These are phyloP conservation scores for Zoysia japonica DNA, from an alignment of 176 grass and related monocot species.

Conservation along the genomic window DNA sequence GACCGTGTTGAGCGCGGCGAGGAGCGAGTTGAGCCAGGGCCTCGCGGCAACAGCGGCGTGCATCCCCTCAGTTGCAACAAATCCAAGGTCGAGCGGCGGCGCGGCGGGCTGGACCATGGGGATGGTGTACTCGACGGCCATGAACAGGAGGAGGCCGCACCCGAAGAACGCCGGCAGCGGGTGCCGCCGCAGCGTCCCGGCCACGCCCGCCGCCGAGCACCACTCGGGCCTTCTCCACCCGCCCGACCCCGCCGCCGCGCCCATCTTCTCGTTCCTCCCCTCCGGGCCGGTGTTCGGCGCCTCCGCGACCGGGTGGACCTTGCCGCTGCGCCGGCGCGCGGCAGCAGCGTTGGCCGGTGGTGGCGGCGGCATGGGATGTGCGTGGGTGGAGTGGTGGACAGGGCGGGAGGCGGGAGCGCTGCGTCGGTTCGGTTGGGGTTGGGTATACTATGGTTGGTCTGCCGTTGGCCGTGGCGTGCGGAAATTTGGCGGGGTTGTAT, in stretches of 20 bases:
- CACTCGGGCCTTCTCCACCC: constrained; percentile 30
- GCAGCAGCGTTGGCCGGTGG: no score
- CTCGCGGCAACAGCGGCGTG: constrained; percentile 54
- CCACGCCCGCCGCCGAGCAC: constrained; percentile 31
- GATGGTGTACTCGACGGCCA: constrained; percentile 94
- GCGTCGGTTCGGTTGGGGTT: no score
- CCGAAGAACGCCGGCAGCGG: constrained; percentile 55
- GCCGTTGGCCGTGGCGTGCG: no score
- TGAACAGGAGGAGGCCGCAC: constrained; percentile 69
- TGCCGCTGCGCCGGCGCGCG: constrained; percentile 18
- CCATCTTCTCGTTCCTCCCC: neutral
- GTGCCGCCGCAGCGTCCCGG: constrained; percentile 41
- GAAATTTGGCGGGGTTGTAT: no score
- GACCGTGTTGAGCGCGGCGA: constrained; percentile 92
- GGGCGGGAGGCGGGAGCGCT: no score
- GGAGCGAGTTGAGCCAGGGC: constrained; percentile 71
- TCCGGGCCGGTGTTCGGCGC: neutral
- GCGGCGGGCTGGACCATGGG: constrained; percentile 63
- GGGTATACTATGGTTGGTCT: no score
- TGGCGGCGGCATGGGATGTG: no score
- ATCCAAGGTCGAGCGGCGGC: constrained; percentile 77
- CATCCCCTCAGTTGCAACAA: constrained; percentile 52
- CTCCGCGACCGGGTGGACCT: constrained; percentile 9
- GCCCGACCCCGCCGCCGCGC: no score
- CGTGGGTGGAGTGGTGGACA: no score